Conservation (phyloP, 2,329 filamentous ascomycete species). For the Malbranchea cinnamomea region DNA sequence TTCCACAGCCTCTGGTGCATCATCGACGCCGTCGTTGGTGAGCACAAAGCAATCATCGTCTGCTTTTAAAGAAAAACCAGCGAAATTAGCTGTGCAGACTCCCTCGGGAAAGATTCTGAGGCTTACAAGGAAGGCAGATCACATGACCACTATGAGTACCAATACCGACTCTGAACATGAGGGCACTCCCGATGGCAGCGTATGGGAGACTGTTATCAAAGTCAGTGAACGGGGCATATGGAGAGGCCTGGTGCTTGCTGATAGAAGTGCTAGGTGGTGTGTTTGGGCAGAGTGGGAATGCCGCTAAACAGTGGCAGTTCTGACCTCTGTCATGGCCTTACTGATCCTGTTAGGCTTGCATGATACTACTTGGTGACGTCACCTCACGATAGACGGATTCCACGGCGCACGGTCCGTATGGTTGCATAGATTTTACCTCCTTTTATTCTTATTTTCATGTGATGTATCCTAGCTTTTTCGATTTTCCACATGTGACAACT, state of each 20-base stretch:
- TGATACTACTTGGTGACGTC: too few species aligned
- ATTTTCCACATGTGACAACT: too few species aligned
- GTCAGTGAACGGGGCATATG: constrained; percentile 48
- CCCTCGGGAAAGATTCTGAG: constrained; percentile 89
- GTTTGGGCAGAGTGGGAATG: constrained; percentile 56
- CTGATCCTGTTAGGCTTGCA: too few species aligned
- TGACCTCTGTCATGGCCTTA: too few species aligned
- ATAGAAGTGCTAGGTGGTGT: constrained; percentile 51
- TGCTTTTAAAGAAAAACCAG: constrained; percentile 51
- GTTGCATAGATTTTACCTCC: too few species aligned
- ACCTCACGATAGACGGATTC: too few species aligned
- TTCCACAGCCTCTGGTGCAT: constrained; percentile 33
- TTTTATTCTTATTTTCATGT: too few species aligned
- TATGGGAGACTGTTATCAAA: constrained; percentile 54
- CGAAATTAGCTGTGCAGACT: constrained; percentile 88
- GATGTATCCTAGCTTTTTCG: too few species aligned
- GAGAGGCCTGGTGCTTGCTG: constrained; percentile 48
- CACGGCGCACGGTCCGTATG: too few species aligned
- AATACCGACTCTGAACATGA: constrained; percentile 22
- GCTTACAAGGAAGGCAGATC: constrained; percentile 34
- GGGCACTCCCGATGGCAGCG: constrained; percentile 35
- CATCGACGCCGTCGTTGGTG: constrained; percentile 19
- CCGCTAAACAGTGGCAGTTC: too few species aligned
- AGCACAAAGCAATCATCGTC: constrained; percentile 28
- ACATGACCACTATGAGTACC: constrained; percentile 23